Evolutionary conservation across 148 eudicot genomes (phyloP).

Genomic region (Chenopodium quinoa): DNA sequence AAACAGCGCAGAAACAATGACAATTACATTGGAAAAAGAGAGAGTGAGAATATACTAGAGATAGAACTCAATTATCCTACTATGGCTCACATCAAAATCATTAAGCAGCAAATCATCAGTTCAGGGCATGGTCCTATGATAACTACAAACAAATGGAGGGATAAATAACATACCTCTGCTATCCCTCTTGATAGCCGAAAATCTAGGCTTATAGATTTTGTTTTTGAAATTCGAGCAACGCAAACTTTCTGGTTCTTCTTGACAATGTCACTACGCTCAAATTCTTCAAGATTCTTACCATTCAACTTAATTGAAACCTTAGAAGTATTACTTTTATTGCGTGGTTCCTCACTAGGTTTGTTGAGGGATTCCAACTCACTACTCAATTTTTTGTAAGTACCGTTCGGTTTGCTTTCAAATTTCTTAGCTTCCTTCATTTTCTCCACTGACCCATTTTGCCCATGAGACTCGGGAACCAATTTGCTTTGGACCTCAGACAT

Average conservation of each 20-base stretch:
- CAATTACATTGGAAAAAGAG: neutral
- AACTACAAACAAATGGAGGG: neutral
- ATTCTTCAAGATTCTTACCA: constrained; percentile 32
- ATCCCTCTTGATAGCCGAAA: constrained; percentile 92
- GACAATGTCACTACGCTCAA: constrained; percentile 51
- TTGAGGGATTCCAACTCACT: constrained; percentile 44
- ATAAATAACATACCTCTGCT: constrained; percentile 59
- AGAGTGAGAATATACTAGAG: neutral
- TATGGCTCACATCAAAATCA: constrained; percentile 4
- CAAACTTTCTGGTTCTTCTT: constrained; percentile 64
- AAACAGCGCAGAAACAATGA: neutral
- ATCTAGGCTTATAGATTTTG: constrained; percentile 87
- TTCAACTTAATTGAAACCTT: constrained; percentile 33
- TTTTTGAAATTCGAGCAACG: constrained; percentile 69
- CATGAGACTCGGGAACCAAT: constrained; percentile 27
- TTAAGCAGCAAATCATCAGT: constrained; percentile 1
- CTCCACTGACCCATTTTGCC: constrained; percentile 37
- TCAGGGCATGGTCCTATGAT: neutral
- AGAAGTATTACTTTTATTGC: constrained; percentile 36
- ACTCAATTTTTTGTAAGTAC: constrained; percentile 33
- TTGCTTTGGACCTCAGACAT: constrained; percentile 34
- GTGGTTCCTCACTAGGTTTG: constrained; percentile 52
- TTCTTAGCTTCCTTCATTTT: constrained; percentile 37
- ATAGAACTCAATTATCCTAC: constrained; percentile 7
- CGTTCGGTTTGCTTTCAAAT: constrained; percentile 41